Evolutionary conservation across 495 filamentous ascomycete genomes (phyloP).

Genomic region (Penicillium dipodomyicola): DNA sequence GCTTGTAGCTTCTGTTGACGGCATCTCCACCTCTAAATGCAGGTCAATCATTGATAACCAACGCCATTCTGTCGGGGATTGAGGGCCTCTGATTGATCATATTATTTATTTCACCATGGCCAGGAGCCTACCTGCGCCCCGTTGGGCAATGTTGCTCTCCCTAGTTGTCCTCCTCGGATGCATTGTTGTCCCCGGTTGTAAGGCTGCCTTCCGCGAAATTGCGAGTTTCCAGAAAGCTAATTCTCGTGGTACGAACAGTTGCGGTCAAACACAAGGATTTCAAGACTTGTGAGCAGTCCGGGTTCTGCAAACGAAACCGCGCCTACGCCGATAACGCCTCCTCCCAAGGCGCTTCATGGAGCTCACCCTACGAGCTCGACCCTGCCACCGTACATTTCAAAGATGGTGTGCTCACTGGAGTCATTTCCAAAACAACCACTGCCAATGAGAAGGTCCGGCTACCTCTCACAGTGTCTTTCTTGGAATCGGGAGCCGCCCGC

Average conservation of each 20-base stretch:
- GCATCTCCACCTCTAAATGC: constrained; percentile 36
- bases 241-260: constrained; percentile 42
- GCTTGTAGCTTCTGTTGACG: constrained; percentile 38
- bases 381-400: constrained; percentile 69
- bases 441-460: constrained; percentile 66
- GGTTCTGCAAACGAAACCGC: constrained; percentile 94
- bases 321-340: constrained; percentile 77
- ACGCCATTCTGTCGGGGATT: constrained; percentile 30
- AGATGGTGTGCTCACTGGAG: constrained; percentile 75
- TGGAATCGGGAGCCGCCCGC: constrained; percentile 82
- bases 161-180: constrained; percentile 40
- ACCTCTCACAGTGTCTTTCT: constrained; percentile 82
- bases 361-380: constrained; percentile 76
- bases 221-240: neutral
- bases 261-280: constrained; percentile 93
- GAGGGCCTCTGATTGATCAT: constrained; percentile 39
- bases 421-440: constrained; percentile 70
- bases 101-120: constrained; percentile 34
- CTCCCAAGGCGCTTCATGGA: constrained; percentile 63
- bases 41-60: constrained; percentile 28
- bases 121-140: constrained; percentile 49
- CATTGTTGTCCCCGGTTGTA: constrained; percentile 41
- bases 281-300: constrained; percentile 91
- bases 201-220: constrained; percentile 9
- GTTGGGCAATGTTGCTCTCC: constrained; percentile 54